Percentiles rank a stretch among this genome's conserved stretches.
Evolutionary conservation across 1,284 basidiomycete genomes (phyloP).

Genomic region (Irpex sp.): DNA sequence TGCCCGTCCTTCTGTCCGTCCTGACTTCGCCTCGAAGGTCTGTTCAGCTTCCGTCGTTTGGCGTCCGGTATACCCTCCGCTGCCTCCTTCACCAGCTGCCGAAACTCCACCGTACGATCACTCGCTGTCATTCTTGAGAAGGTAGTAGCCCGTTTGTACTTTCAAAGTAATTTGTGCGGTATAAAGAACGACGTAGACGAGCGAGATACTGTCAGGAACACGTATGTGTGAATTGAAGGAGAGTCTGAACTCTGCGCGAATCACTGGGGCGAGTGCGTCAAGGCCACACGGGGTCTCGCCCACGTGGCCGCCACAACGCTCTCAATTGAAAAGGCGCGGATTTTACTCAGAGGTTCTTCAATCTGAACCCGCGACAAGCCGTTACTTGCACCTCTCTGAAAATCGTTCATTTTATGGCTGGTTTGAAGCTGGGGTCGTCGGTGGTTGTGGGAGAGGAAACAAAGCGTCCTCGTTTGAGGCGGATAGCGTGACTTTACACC

Average conservation of each 20-base stretch:
- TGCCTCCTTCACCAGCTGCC: slow-evolving; percentile 45
- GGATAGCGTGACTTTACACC: slow-evolving; percentile 44
- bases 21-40: slow-evolving; percentile 30
- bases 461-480: slow-evolving; percentile 74
- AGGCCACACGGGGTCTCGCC: neutral
- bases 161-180: no score
- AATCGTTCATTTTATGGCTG: slow-evolving; percentile 15
- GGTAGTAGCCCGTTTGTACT: no score
- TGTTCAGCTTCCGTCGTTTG: slow-evolving; percentile 49
- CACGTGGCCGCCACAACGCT: slow-evolving; percentile 16
- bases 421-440: slow-evolving; percentile 20
- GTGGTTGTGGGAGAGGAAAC: slow-evolving; percentile 33
- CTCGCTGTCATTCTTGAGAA: slow-evolving; percentile 18
- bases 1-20: slow-evolving; percentile 32
- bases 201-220: neutral
- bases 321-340: slow-evolving; percentile 14
- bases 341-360: slow-evolving; percentile 2
- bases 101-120: slow-evolving; percentile 62
- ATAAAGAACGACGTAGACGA: neutral
- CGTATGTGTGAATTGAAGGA: neutral
- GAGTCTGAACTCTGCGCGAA: neutral
- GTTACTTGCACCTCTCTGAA: slow-evolving; percentile 12
- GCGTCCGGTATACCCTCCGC: slow-evolving; percentile 37
- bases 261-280: neutral
- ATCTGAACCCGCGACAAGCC: slow-evolving; percentile 22